phyloP scores from a whole-genome alignment of 306 rosid genomes.

The Psophocarpus tetragonolobus region DNA sequence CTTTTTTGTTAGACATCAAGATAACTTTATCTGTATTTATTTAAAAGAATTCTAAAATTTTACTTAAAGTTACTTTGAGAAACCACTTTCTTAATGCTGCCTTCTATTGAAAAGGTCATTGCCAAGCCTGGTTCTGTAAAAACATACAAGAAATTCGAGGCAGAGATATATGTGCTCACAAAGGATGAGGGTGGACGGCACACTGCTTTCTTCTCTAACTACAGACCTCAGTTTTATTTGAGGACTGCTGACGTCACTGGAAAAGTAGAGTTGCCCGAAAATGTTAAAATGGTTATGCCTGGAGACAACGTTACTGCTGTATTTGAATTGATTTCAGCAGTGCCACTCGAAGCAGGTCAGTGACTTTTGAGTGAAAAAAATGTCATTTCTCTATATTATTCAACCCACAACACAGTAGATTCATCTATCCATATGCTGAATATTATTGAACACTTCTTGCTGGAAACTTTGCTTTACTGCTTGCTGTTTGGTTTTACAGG shows the following conservation, averaged over 20 bases:
- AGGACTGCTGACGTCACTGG: slow-evolving; percentile 98
- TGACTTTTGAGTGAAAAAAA: not conserved
- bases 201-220: slow-evolving; percentile 96
- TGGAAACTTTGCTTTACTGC: not conserved
- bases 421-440: not conserved
- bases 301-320: slow-evolving; percentile 93
- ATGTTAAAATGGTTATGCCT: slow-evolving; percentile 97
- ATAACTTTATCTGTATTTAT: not conserved
- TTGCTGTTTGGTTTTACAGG: slow-evolving; percentile 55
- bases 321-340: slow-evolving; percentile 81
- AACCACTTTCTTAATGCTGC: not conserved
- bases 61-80: slow-evolving; percentile 10
- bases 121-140: slow-evolving; percentile 90
- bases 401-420: not conserved
- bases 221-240: slow-evolving; percentile 94
- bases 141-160: slow-evolving; percentile 87
- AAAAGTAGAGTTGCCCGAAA: slow-evolving; percentile 88
- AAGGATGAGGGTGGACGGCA: slow-evolving; percentile 99
- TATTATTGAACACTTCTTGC: slow-evolving; percentile 4
- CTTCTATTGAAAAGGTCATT: slow-evolving; percentile 62
- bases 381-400: not conserved
- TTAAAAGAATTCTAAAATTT: not conserved
- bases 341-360: slow-evolving; percentile 94
- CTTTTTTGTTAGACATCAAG: slow-evolving; percentile 14
- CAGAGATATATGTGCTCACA: slow-evolving; percentile 94